Evolutionary conservation across 2,329 filamentous ascomycete genomes (phyloP), one percentile per base, ranked within the genome.

Genomic region (Byssochlamys sp.): DNA sequence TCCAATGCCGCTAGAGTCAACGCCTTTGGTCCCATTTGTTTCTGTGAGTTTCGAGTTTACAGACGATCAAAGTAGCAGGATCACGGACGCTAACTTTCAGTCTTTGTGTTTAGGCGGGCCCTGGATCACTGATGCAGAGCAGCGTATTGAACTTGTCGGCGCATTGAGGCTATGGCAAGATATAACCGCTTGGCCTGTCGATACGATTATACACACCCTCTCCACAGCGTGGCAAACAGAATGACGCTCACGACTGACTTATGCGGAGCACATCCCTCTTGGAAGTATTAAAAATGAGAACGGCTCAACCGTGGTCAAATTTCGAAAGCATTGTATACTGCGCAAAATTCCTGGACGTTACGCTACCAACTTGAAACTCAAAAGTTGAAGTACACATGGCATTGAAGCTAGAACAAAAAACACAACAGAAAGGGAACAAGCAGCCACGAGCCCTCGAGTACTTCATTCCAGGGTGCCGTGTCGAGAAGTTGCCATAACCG

Each of bases 21-120:
- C 58, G 69, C 75, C 2, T 80, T 80, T 61, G 78, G 78, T 0
- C 77, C 78, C 12, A 77, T 80, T 28, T 68, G 73, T 1, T 79
- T 74, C 55, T 78, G 78, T 78, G 62, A 65, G 73, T 67, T 11
- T 6, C 19, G 62, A 65, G 73, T 67, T 11, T 6, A 26, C 49
- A 26, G 29, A 10, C 49, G 24, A 28, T 6, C 6, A 7, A 45
- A 19, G 14, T 19, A 33, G 31, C 35, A 19, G n/a, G 14, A 24
- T n/a, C 14, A 4, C n/a, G 35, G 14, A 19, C 29, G 14, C 35
- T 45, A 19, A 45, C 3, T 7, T 14, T n/a, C 9, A 7, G 12
- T 51, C 11, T 19, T 26, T 26, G 11, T 51, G 9, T 24, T 10
- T 27, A 51, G 49, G 49, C 24, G 49, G 49, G 2, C 3, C 12